Conservation (phyloP, 1,284 basidiomycete species). For the Tremellales sp. region DNA sequence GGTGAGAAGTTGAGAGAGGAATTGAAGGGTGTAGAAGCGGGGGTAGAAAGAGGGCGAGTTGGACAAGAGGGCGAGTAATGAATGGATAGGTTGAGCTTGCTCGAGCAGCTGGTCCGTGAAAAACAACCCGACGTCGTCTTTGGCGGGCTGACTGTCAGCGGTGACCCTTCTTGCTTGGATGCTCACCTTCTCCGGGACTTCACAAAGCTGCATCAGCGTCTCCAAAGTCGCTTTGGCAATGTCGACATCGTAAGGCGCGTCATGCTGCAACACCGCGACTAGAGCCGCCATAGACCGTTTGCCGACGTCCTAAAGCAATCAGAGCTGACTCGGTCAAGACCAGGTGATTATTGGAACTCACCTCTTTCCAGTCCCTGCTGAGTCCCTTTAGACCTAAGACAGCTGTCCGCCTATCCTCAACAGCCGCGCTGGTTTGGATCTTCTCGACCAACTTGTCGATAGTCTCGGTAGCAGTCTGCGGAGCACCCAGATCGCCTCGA, state of each 20-base stretch:
- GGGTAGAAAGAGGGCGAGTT: slow-evolving; percentile 65
- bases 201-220: slow-evolving; percentile 60
- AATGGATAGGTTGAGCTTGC: slow-evolving; percentile 63
- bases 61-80: slow-evolving; percentile 71
- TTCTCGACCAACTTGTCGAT: slow-evolving; percentile 83
- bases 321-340: not conserved
- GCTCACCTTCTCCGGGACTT: slow-evolving; percentile 43
- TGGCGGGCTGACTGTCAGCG: slow-evolving; percentile 34
- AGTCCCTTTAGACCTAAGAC: slow-evolving; percentile 89
- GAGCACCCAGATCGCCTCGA: slow-evolving; percentile 46
- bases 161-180: not conserved
- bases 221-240: slow-evolving; percentile 86
- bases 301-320: slow-evolving; percentile 62
- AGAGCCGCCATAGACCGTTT: slow-evolving; percentile 69
- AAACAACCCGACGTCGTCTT: slow-evolving; percentile 50
- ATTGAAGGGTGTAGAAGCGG: slow-evolving; percentile 80
- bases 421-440: slow-evolving; percentile 75
- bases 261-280: slow-evolving; percentile 73
- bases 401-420: slow-evolving; percentile 86
- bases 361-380: slow-evolving; percentile 77
- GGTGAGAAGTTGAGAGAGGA: slow-evolving; percentile 71
- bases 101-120: slow-evolving; percentile 49
- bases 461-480: slow-evolving; percentile 78
- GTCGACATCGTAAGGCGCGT: slow-evolving; percentile 81
- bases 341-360: slow-evolving; percentile 19